Evolutionary conservation across 306 rosid species (phyloP), one percentile per base, ranked within the genome.

Genomic region (Glycine latifolia): DNA sequence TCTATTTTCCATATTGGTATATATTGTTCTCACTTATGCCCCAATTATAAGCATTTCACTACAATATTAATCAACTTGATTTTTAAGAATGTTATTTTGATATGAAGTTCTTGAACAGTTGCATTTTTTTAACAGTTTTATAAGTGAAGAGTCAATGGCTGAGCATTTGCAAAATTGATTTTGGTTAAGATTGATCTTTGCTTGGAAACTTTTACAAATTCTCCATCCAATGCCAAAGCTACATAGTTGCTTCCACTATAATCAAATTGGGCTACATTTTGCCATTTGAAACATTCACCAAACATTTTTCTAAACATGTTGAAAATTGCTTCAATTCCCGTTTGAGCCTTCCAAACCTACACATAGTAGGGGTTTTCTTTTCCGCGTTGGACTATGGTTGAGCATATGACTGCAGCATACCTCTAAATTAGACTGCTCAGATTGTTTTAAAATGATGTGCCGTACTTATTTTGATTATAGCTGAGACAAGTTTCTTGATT

Each of bases 51-150:
- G 78, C 73, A 48, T 69, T 70, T 44, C 20, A 48, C 3, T 33
- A 12, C 7, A 16, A 47, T 26, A 75, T 20, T 60, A 33, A 12
- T 52, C 31, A 13, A 13, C 6, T 63, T 53, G 73, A 4, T 33
- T 46, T 10, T 74, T 15, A 74, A 68, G 43, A 37, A 15, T 46
- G 76, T 56, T 82, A 58, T 69, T 44, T 44, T 50, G 66, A 71
- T 70, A 26, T 46, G 9, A 63, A 50, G 48, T 39, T 48, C 58
- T 35, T 63, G 20, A 46, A 16, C 47, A 72, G 76, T 14, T 9
- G 9, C 5, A 43, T 48, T 46, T n/a, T 48, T 26, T 37, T 47
- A 4, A 26, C n/a, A 31, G 2, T 66, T 70, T 5, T 10, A 31
- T 48, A 5, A 12, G 3, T 13, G 26, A 39, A 66, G 14, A 63